Evolutionary conservation across 768 basidiomycete genomes (phyloP).

Genomic region (Postia placenta): DNA sequence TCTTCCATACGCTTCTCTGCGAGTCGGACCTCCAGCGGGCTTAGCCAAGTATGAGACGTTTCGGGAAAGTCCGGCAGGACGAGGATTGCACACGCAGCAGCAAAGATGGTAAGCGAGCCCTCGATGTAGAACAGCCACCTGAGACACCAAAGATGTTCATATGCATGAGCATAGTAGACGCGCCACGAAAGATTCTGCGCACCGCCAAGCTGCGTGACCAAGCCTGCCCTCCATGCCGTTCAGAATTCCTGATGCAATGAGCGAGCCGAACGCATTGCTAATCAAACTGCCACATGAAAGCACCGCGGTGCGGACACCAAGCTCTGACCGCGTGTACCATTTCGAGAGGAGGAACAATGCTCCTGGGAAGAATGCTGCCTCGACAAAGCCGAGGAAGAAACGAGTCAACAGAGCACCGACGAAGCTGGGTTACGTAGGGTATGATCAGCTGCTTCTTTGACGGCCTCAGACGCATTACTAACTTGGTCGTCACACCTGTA

Average conservation of each 20-base stretch:
- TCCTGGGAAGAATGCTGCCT: constrained; percentile 66
- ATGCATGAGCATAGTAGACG: not conserved
- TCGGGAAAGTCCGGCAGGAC: constrained; percentile 73
- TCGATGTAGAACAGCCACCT: constrained; percentile 76
- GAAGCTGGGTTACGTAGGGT: constrained; percentile 30
- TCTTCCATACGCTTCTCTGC: constrained; percentile 59
- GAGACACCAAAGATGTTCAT: no score
- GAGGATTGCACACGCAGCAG: constrained; percentile 49
- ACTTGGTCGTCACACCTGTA: constrained; percentile 23
- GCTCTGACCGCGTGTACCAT: constrained; percentile 70
- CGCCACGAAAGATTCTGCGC: constrained; percentile 19
- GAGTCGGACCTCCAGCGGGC: constrained; percentile 47
- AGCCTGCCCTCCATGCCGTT: constrained; percentile 62
- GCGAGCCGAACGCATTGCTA: constrained; percentile 75
- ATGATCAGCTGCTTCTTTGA: constrained; percentile 5
- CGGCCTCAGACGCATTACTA: not conserved
- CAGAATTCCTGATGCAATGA: constrained; percentile 74
- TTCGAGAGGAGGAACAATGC: constrained; percentile 58
- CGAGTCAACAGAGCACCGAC: constrained; percentile 58
- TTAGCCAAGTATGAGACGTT: constrained; percentile 54
- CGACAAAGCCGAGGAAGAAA: constrained; percentile 62
- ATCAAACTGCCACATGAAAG: constrained; percentile 70
- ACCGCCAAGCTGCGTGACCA: constrained; percentile 73
- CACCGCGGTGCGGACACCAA: constrained; percentile 63
- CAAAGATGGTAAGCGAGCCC: constrained; percentile 49